Evolutionary conservation across 768 basidiomycete genomes (phyloP), one percentile per base, ranked within the genome.

Genomic region (Boletus sensibilis): DNA sequence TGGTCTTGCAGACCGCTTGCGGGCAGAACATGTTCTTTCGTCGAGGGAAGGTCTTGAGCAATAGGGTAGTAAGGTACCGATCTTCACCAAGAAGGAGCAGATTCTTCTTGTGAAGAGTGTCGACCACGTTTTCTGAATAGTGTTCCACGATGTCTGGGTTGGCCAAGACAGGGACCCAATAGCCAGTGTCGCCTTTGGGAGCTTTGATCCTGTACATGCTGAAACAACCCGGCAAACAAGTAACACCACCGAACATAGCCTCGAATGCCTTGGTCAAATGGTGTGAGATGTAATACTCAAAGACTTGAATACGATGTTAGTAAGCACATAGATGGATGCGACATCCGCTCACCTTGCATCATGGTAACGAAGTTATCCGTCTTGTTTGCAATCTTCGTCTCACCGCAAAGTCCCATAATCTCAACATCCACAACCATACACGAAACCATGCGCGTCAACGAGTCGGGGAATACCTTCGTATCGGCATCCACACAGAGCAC

Each of bases 371-470:
- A 98, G 12, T 94, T 94, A 70, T 98, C 96, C 16, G 88, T 87
- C 79, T 99, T 99, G 78, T 99, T 99, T 35, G 97, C 97, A 64
- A 99, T 95, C 84, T 99, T 99, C 58, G 97, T 99, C 78, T 99
- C 97, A 27, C 97, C 97, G 68, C 97, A 99, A 25, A 99, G 80
- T 21, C 95, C 97, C 97, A 98, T 98, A 61, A 98, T 98, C 72
- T 98, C 97, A 65, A 87, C 84, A 68, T 99, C 97, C 67, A 93
- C 85, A 29, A 94, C 91, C 94, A 98, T 95, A 65, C 94, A 96
- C 46, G 92, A 88, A 48, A 88, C 87, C 95, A 99, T 94, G 65
- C 97, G 79, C 38, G 94, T 95, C 71, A 98, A 72, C 54, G 95
- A 95, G 75, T 99, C 97, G 14, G 97, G 97, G 84, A 98, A 99